Percentiles rank a stretch among this genome's conserved stretches.
phyloP scores from a whole-genome alignment of 2,329 filamentous ascomycete species.

The Cercospora nicotianae region DNA sequence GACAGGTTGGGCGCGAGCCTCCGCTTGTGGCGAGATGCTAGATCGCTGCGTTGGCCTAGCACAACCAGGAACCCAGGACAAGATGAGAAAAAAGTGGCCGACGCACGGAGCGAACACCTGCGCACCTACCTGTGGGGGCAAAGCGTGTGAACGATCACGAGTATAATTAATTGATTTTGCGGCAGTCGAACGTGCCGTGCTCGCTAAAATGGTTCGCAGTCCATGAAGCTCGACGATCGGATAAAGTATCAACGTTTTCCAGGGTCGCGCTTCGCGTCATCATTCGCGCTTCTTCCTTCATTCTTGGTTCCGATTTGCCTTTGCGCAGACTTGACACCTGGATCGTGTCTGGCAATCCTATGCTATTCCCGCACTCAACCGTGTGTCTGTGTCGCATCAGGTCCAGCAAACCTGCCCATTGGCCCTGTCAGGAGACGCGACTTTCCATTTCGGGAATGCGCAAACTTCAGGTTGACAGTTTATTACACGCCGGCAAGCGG shows the following conservation, averaged over 20 bases:
- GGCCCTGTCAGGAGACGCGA: not conserved
- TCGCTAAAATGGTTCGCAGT: not conserved
- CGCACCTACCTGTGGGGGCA: not conserved
- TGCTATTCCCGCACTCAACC: not conserved
- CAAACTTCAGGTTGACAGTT: not conserved
- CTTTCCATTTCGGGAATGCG: not conserved
- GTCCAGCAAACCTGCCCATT: not conserved
- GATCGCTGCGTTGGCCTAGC: not conserved
- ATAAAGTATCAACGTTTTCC: constrained; percentile 1
- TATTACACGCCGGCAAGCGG: not conserved
- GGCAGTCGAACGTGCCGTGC: not conserved
- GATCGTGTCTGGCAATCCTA: not conserved
- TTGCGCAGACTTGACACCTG: not conserved
- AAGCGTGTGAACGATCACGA: not conserved
- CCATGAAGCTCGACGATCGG: not conserved
- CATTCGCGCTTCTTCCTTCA: not conserved
- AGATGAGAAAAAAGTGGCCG: not conserved
- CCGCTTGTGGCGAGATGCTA: not conserved
- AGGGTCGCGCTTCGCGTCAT: constrained; percentile 5
- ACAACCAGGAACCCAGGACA: not conserved
- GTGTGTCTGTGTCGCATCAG: not conserved
- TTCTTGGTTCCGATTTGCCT: not conserved
- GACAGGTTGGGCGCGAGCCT: not conserved
- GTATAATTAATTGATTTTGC: constrained; percentile 4
- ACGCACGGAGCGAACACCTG: too few species aligned